phyloP scores from a whole-genome alignment of 345 rosid species.

The Stellera chamaejasme region DNA sequence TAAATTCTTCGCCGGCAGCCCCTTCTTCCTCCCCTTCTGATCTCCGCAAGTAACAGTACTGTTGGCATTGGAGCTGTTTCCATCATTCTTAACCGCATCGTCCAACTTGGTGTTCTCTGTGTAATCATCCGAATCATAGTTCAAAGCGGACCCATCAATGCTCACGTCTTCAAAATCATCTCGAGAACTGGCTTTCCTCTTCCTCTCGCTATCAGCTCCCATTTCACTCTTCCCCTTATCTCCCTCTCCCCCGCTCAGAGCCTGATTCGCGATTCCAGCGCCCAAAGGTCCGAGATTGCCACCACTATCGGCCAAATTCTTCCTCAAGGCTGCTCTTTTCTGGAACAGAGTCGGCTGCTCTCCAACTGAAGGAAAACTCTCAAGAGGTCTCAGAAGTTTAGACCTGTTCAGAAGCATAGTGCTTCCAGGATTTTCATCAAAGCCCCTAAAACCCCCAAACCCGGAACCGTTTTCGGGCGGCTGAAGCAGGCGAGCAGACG shows the following conservation, averaged over 20 bases:
- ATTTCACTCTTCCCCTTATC: slow-evolving; percentile 39
- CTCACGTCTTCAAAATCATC: slow-evolving; percentile 41
- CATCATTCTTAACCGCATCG: slow-evolving; percentile 32
- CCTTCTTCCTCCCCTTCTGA: slow-evolving; percentile 47
- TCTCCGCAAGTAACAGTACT: slow-evolving; percentile 35
- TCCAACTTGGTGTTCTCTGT: slow-evolving; percentile 34
- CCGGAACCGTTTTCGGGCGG: slow-evolving; percentile 25
- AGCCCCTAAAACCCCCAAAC: slow-evolving; percentile 31
- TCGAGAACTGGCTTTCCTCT: slow-evolving; percentile 13
- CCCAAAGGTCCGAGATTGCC: slow-evolving; percentile 17
- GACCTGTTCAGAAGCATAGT: slow-evolving; percentile 37
- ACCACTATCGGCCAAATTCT: slow-evolving; percentile 30
- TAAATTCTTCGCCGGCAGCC: slow-evolving; percentile 61
- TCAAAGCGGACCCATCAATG: slow-evolving; percentile 40
- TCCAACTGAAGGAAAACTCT: slow-evolving; percentile 41
- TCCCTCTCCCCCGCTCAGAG: slow-evolving; percentile 22
- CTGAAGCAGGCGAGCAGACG: slow-evolving; percentile 21
- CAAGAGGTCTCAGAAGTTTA: slow-evolving; percentile 41
- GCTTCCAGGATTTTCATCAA: slow-evolving; percentile 31
- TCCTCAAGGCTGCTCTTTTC: slow-evolving; percentile 50
- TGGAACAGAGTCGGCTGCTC: slow-evolving; percentile 55
- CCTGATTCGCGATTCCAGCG: slow-evolving; percentile 4
- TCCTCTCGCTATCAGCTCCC: slow-evolving; percentile 29
- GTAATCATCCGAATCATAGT: slow-evolving; percentile 51
- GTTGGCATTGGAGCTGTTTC: slow-evolving; percentile 33